phyloP scores from a whole-genome alignment of 1,139 yeast species.

The Saccharomyces pastorianus region DNA sequence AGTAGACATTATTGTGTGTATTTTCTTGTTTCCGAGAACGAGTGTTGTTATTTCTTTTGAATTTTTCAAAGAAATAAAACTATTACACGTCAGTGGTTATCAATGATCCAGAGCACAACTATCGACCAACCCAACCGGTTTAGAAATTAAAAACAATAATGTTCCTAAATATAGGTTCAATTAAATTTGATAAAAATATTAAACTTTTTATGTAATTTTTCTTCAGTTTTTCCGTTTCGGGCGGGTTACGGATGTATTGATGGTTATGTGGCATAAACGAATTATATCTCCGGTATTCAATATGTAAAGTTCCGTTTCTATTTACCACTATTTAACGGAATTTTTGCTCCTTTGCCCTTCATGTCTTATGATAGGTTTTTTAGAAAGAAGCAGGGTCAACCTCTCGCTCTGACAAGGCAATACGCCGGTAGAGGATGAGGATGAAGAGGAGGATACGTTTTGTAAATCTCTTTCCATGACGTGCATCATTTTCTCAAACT shows the following conservation, averaged over 20 bases:
- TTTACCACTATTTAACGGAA: constrained; percentile 17
- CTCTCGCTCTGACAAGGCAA: constrained; percentile 40
- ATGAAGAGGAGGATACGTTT: not conserved
- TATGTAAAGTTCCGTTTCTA: not conserved
- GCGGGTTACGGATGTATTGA: not conserved
- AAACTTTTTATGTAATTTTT: not conserved
- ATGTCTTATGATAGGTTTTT: constrained; percentile 52
- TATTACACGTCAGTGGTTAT: not conserved
- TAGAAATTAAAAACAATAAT: not conserved
- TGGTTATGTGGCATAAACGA: not conserved
- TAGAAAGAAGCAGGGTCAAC: constrained; percentile 51
- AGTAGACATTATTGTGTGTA: constrained; percentile 10
- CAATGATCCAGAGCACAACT: not conserved
- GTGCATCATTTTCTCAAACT: constrained; percentile 71
- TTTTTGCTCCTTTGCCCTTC: constrained; percentile 40
- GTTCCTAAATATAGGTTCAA: not conserved
- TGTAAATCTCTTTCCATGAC: constrained; percentile 37
- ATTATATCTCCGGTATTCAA: not conserved
- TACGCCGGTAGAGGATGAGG: constrained; percentile 4
- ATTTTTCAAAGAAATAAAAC: not conserved
- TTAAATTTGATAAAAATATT: not conserved
- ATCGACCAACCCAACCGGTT: not conserved
- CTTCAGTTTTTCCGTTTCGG: not conserved
- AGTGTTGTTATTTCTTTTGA: not conserved
- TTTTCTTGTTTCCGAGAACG: not conserved